A percentile compares a stretch with the other conserved stretches of the same genome.
Conservation (phyloP, 23 red algal species). For the Chondrus crispus region DNA sequence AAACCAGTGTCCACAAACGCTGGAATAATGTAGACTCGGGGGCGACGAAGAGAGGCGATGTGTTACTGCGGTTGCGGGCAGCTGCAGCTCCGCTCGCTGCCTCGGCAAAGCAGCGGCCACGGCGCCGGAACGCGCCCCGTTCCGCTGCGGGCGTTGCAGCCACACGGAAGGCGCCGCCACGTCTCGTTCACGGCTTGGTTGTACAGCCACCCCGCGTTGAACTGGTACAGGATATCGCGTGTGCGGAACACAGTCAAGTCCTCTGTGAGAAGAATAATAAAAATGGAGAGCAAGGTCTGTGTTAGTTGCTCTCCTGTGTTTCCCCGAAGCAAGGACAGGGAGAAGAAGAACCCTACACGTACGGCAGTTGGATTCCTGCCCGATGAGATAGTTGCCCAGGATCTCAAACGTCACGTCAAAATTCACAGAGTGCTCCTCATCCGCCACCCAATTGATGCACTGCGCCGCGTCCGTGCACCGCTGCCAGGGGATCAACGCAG, state of each 20-base stretch:
- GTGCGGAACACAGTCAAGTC: conserved; percentile 21
- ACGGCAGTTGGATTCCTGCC: neutral
- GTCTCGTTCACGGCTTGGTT: neutral
- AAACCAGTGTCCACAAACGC: no score
- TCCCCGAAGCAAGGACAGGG: no score
- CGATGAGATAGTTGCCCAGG: neutral
- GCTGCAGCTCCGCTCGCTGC: no score
- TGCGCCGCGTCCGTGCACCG: neutral
- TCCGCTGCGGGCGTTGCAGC: no score
- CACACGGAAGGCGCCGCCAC: no score
- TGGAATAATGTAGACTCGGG: no score
- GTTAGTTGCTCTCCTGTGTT: no score
- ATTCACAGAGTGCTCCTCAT: conserved; percentile 20
- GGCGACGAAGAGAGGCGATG: no score
- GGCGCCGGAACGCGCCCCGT: no score
- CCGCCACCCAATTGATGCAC: conserved; percentile 25
- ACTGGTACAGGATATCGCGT: conserved; percentile 14
- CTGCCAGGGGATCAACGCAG: no score
- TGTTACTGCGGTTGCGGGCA: no score
- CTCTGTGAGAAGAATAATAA: neutral
- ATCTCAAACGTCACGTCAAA: conserved; percentile 40
- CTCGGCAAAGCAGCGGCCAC: no score
- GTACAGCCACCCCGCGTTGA: conserved; percentile 49
- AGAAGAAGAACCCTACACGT: neutral
- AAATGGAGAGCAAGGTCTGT: neutral